Base-by-base conservation (phyloP, 371 early-diverging fungal species). In the Thermomucor indicae-seudaticae region DNA sequence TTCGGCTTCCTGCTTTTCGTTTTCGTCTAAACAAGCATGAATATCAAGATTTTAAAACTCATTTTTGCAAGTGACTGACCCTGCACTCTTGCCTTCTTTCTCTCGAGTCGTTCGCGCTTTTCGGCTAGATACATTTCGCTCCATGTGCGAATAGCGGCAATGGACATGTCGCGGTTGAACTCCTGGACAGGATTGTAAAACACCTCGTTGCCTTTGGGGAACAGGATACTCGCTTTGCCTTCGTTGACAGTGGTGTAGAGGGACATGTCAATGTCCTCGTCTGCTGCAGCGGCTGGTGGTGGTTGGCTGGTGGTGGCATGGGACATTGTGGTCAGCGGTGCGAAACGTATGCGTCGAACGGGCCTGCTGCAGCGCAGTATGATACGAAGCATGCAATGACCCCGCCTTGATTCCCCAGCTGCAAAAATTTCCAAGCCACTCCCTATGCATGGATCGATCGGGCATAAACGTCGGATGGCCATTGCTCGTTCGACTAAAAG, bases 181-280 rank as follows among this genome's bases (percentile, higher is more conserved):
- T 95, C 81, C 78, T 98, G 97, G 16, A 98, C 96, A 8, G 98
- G 97, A 62, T 99, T 99, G 77, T 98, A 99, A 67, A 99, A 99
- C 12, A 98, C 99, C 58, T 91, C 88, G 64, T 94, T 90, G 46
- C 79, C 75, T 51, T 88, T 87, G 17, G 95, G 91, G 64, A 93
- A 92, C 49, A 91, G 74, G 45, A 96, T 92, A n/a, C 85, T 89
- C 1, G 95, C 95, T 58, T 85, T 70, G 54, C 92, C 92, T 53
- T 92, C 92, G 6, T 80, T 84, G 27, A 92, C 82, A 41, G 79
- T 67, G 38, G 79, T 77, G 65, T 67, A 86, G 17, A 56, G 65
- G 3, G 70, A 62, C 23, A 70, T 56, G 34, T 73, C 73, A 37
- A 72, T 76, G 6, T 67, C 69, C 8, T 43, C 24, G 5, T 27